These are phyloP conservation scores for Astrocystis sublimbata DNA, from an alignment of 495 filamentous ascomycete genomes.

Conservation along the genomic window DNA sequence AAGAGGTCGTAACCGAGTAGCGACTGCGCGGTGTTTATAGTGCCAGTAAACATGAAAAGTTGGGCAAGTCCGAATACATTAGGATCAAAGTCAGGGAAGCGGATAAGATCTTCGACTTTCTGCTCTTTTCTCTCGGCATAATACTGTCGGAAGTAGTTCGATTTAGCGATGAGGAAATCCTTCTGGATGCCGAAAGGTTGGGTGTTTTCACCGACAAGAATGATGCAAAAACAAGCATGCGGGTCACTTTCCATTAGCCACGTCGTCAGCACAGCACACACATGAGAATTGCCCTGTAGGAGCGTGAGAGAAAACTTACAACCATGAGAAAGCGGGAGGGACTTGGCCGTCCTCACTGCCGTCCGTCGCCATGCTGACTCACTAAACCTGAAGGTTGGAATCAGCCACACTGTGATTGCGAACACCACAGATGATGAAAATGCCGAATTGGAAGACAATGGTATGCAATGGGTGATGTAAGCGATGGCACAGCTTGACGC, in stretches of 20 bases:
- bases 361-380: background rate
- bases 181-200: constrained; percentile 56
- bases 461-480: background rate
- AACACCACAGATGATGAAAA: background rate
- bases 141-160: constrained; percentile 43
- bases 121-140: constrained; percentile 36
- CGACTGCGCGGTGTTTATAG: constrained; percentile 41
- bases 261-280: constrained; percentile 7
- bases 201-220: constrained; percentile 51
- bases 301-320: constrained; percentile 22
- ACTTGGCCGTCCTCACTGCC: background rate
- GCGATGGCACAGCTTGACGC: background rate
- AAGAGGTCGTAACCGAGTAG: constrained; percentile 51
- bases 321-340: constrained; percentile 27
- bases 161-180: constrained; percentile 54
- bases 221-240: constrained; percentile 55
- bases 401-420: background rate
- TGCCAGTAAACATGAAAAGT: constrained; percentile 53
- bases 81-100: constrained; percentile 44
- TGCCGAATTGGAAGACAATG: background rate
- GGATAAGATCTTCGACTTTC: constrained; percentile 48
- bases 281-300: background rate
- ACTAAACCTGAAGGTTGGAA: background rate
- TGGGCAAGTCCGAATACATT: constrained; percentile 53
- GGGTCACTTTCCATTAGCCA: constrained; percentile 38